phyloP scores from a whole-genome alignment of 2,329 filamentous ascomycete genomes.

The Neofusicoccum parvum region DNA sequence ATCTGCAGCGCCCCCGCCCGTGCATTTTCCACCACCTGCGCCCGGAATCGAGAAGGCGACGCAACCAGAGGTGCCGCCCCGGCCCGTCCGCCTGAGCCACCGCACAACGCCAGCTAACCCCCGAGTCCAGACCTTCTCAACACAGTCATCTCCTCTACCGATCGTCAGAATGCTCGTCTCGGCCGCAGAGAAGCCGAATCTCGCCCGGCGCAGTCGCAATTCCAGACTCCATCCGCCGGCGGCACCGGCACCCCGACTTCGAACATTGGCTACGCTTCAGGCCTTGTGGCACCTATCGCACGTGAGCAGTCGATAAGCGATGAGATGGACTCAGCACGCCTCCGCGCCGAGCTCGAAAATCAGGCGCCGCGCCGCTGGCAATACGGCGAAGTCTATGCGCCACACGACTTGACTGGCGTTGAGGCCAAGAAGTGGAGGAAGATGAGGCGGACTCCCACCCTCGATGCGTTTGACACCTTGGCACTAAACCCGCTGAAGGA shows the following conservation, averaged over 20 bases:
- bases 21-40: constrained; percentile 10
- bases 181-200: background rate
- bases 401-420: constrained; percentile 76
- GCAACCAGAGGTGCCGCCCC: background rate
- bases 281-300: background rate
- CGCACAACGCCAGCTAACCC: background rate
- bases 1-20: background rate
- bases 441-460: constrained; percentile 48
- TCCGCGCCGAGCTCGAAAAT: constrained; percentile 54
- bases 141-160: background rate
- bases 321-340: background rate
- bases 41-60: background rate
- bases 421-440: constrained; percentile 83
- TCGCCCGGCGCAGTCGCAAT: background rate
- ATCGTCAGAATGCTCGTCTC: no score
- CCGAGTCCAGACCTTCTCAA: background rate
- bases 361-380: constrained; percentile 73
- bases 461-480: constrained; percentile 78
- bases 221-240: background rate
- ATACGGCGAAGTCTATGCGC: constrained; percentile 83
- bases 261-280: background rate
- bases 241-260: background rate
- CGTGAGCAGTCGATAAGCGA: background rate
- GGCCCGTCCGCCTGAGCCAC: background rate
- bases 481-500: constrained; percentile 78